These are phyloP conservation scores for Lasiodiplodia sp. DNA, from an alignment of 2,329 filamentous ascomycete species.

Conservation along the genomic window DNA sequence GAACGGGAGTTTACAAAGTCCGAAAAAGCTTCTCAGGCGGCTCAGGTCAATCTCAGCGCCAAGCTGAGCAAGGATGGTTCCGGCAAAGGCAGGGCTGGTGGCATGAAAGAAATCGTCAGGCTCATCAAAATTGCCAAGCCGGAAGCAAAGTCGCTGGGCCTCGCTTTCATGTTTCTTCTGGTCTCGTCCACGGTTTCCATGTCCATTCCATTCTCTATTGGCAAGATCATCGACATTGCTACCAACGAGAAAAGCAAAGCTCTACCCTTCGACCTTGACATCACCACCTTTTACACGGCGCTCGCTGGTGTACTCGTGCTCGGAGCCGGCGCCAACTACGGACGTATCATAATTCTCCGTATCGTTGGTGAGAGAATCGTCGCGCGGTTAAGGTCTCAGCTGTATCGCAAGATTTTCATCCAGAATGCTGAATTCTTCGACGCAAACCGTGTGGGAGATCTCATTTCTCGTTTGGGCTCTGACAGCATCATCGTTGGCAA, in stretches of 20 bases:
- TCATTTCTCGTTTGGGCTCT: slow-evolving; percentile 93
- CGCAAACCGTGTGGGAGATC: slow-evolving; percentile 92
- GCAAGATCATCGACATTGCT: slow-evolving; percentile 91
- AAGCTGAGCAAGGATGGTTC: slow-evolving; percentile 83
- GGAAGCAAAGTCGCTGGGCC: slow-evolving; percentile 77
- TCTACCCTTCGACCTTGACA: slow-evolving; percentile 81
- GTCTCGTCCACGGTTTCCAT: slow-evolving; percentile 93
- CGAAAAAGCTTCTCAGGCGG: slow-evolving; percentile 84
- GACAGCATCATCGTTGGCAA: slow-evolving; percentile 99
- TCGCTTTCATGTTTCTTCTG: slow-evolving; percentile 85
- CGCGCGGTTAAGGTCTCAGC: slow-evolving; percentile 82
- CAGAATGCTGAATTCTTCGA: slow-evolving; percentile 99
- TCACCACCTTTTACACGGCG: slow-evolving; percentile 87
- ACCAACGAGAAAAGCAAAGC: slow-evolving; percentile 67
- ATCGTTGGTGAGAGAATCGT: slow-evolving; percentile 97
- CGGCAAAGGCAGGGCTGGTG: slow-evolving; percentile 60
- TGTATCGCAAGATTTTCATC: slow-evolving; percentile 92
- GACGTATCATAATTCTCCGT: slow-evolving; percentile 88
- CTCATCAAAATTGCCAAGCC: slow-evolving; percentile 88
- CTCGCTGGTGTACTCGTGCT: slow-evolving; percentile 77
- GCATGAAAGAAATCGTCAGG: slow-evolving; percentile 78
- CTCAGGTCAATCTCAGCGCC: slow-evolving; percentile 87
- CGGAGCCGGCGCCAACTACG: slow-evolving; percentile 91
- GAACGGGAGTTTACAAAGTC: slow-evolving; percentile 73
- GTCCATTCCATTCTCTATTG: slow-evolving; percentile 95